Evolutionary conservation across 2,329 filamentous ascomycete genomes (phyloP), one percentile per base, ranked within the genome.

Genomic region (Hirsutella minnesotensis): DNA sequence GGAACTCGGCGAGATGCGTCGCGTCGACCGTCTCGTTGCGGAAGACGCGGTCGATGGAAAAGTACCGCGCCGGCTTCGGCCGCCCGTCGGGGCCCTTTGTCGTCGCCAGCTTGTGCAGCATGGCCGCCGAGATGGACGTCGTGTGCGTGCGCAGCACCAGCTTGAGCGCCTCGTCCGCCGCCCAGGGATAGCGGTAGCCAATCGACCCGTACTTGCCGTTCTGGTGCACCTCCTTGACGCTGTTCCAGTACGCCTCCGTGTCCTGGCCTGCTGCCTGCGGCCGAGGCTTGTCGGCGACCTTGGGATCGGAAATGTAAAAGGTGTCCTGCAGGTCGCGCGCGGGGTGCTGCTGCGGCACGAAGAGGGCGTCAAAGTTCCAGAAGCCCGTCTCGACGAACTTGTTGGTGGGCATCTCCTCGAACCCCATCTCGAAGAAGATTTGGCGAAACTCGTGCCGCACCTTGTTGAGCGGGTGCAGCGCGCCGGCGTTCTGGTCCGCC

Each of bases 371-470:
- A 64, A 96, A 96, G 67, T 96, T 96, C 57, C 92, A 98, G 80
- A 96, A 95, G 38, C 90, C 89, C 12, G 89, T 90, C 68, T 98
- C 92, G 49, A 96, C 89, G 61, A 82, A 95, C 62, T 86, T 79
- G 66, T 84, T 83, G 40, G 90, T 95, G 13, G 89, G 86, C 92
- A 98, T 96, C 71, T 98, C 92, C 57, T 90, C 82, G 69, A 96
- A 98, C 42, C 90, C 92, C 81, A 95, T 94, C 62, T 95, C 88
- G 67, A 98, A 96, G 79, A 98, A 98, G 60, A 98, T 95, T 59
- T 92, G 85, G 45, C 92, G 76, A 75, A 98, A 95, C 67, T 96
- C 92, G 55, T 86, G 78, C 53, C 92, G 83, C 55, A 96, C 90
- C 72, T 96, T 96, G 69, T 88, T 95, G 52, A 98, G 69, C 58